These are phyloP conservation scores for Aspergillus biplanus DNA, from an alignment of 495 filamentous ascomycete genomes.

Conservation along the genomic window DNA sequence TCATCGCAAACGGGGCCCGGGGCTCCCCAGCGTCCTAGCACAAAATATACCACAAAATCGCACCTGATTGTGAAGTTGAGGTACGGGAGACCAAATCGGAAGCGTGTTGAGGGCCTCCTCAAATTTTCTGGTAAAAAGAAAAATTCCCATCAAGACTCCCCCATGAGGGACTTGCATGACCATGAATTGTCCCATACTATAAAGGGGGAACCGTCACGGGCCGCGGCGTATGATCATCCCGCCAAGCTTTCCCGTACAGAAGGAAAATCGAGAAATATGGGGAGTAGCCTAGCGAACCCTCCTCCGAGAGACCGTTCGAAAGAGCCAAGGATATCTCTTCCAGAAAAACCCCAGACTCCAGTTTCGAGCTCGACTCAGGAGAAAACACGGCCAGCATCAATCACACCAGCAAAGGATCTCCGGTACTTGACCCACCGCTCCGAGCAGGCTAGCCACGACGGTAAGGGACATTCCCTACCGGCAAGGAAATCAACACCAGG, in stretches of 20 bases:
- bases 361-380: slow-evolving; percentile 26
- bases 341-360: slow-evolving; percentile 36
- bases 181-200: slow-evolving; percentile 27
- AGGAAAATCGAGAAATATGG: slow-evolving; percentile 25
- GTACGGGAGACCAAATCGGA: slow-evolving; percentile 47
- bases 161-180: slow-evolving; percentile 30
- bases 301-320: slow-evolving; percentile 23
- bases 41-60: slow-evolving; percentile 13
- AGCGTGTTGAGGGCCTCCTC: slow-evolving; percentile 47
- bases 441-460: slow-evolving; percentile 34
- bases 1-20: slow-evolving; percentile 10
- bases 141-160: slow-evolving; percentile 29
- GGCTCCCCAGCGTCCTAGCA: not conserved
- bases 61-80: slow-evolving; percentile 41
- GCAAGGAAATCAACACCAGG: slow-evolving; percentile 32
- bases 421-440: slow-evolving; percentile 30
- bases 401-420: slow-evolving; percentile 38
- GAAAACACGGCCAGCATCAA: slow-evolving; percentile 29
- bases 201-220: slow-evolving; percentile 20
- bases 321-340: slow-evolving; percentile 24
- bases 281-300: slow-evolving; percentile 22
- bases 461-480: slow-evolving; percentile 32
- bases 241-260: slow-evolving; percentile 23
- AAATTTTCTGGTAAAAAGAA: slow-evolving; percentile 50
- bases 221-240: slow-evolving; percentile 13